Evolutionary conservation across 164 flowering plant genomes (phyloP).

Genomic region (Stephania yunnanensis): DNA sequence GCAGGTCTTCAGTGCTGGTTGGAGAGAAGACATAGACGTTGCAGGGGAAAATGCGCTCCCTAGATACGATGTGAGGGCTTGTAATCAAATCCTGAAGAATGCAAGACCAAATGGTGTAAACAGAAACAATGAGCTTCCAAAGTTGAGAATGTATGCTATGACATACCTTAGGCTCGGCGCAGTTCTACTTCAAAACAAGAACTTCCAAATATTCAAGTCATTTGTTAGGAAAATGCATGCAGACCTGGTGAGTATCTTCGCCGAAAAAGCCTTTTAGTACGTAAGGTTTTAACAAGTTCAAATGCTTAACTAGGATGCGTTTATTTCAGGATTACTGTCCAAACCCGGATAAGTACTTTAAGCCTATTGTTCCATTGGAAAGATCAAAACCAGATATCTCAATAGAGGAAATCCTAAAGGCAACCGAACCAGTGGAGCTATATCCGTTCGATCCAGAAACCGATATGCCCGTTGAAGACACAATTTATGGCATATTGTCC

Average conservation of each 20-base stretch:
- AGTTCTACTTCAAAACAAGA: constrained; percentile 36
- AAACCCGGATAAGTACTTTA: constrained; percentile 35
- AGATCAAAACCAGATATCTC: constrained; percentile 52
- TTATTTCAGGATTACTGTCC: constrained; percentile 46
- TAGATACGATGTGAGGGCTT: constrained; percentile 51
- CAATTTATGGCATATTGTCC: constrained; percentile 18
- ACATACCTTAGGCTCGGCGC: constrained; percentile 73
- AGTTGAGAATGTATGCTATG: constrained; percentile 44
- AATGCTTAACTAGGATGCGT: not conserved
- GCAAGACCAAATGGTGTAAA: constrained; percentile 78
- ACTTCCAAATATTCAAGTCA: constrained; percentile 49
- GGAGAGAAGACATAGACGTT: constrained; percentile 66
- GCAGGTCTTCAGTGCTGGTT: constrained; percentile 70
- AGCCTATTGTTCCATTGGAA: constrained; percentile 37
- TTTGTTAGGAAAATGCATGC: constrained; percentile 86
- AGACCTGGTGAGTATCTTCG: constrained; percentile 42
- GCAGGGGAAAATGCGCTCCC: constrained; percentile 86
- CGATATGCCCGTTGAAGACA: constrained; percentile 46
- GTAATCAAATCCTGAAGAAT: constrained; percentile 70
- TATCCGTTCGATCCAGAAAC: constrained; percentile 56
- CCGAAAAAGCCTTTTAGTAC: not conserved
- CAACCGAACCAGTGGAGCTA: constrained; percentile 50
- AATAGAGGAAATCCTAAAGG: constrained; percentile 51
- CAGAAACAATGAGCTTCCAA: constrained; percentile 45
- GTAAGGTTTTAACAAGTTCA: not conserved